Percentiles rank a stretch among this genome's conserved stretches.
These are phyloP conservation scores for Phyllosticta paracitricarpa DNA, from an alignment of 2,329 filamentous ascomycete genomes.

Conservation along the genomic window DNA sequence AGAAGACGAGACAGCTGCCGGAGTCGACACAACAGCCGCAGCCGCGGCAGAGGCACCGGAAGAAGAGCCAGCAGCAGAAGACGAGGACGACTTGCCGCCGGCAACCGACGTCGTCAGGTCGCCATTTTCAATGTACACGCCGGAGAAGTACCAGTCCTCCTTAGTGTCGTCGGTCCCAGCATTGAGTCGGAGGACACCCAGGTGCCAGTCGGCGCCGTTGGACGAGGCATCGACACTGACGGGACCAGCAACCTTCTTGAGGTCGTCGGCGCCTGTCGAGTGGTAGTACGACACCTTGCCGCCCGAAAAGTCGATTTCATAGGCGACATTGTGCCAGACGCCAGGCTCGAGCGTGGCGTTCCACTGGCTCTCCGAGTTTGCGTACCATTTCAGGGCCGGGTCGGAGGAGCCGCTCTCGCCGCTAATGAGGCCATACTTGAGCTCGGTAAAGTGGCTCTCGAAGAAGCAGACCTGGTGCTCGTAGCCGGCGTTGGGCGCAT, in stretches of 20 bases:
- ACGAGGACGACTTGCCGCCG: neutral
- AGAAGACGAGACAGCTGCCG: neutral
- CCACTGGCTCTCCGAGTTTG: constrained; percentile 52
- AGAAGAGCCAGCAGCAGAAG: neutral
- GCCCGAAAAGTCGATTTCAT: constrained; percentile 59
- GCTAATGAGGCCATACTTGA: constrained; percentile 57
- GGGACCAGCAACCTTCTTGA: constrained; percentile 51
- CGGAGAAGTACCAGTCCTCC: constrained; percentile 64
- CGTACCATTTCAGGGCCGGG: constrained; percentile 54
- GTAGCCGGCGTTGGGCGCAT: constrained; percentile 50
- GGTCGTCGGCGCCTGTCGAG: constrained; percentile 52
- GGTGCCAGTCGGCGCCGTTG: constrained; percentile 63
- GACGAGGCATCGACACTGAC: constrained; percentile 51
- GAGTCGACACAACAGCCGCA: neutral
- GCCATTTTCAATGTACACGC: constrained; percentile 59
- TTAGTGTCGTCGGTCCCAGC: constrained; percentile 41
- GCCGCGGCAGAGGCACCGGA: neutral
- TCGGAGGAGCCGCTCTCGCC: constrained; percentile 41
- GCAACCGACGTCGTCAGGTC: constrained; percentile 18
- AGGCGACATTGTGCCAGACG: constrained; percentile 67
- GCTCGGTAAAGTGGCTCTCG: constrained; percentile 62
- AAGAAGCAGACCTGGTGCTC: constrained; percentile 56
- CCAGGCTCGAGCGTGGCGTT: constrained; percentile 50
- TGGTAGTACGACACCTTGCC: constrained; percentile 60
- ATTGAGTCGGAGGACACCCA: constrained; percentile 56